These are phyloP conservation scores for Sporothrix brunneoviolacea DNA, from an alignment of 2,329 filamentous ascomycete species.

Conservation along the genomic window DNA sequence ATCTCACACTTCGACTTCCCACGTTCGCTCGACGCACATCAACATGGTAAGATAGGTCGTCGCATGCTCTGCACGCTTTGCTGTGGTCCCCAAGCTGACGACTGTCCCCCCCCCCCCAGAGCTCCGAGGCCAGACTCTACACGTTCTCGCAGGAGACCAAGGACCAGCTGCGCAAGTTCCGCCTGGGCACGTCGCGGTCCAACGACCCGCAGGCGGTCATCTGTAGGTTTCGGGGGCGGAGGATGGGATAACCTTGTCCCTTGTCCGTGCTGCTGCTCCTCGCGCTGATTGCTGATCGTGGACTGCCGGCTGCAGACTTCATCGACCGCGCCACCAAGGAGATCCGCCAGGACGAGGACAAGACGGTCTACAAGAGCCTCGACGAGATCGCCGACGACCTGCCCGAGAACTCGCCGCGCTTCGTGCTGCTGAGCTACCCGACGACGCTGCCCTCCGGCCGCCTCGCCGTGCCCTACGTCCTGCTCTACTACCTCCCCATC, in stretches of 20 bases:
- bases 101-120: conserved; percentile 24
- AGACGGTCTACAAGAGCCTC: conserved; percentile 71
- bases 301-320: too few species aligned
- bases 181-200: conserved; percentile 79
- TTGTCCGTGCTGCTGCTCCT: too few species aligned
- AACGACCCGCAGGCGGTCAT: conserved; percentile 87
- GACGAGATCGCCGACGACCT: conserved; percentile 80
- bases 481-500: conserved; percentile 88
- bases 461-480: conserved; percentile 82
- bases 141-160: conserved; percentile 88
- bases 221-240: conserved; percentile 78
- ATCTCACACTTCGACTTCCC: too few species aligned
- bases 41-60: conserved; percentile 11
- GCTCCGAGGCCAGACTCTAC: conserved; percentile 84
- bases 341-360: conserved; percentile 74
- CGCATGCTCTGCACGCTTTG: too few species aligned
- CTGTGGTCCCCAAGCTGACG: neutral
- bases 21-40: too few species aligned
- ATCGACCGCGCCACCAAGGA: conserved; percentile 89
- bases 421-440: conserved; percentile 84
- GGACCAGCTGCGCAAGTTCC: conserved; percentile 88
- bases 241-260: too few species aligned
- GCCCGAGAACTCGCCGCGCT: conserved; percentile 85
- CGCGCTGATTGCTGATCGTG: too few species aligned
- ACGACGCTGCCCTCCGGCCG: conserved; percentile 77